phyloP scores from a whole-genome alignment of 78 protist genomes.

The Dictyostelium firmibasis region DNA sequence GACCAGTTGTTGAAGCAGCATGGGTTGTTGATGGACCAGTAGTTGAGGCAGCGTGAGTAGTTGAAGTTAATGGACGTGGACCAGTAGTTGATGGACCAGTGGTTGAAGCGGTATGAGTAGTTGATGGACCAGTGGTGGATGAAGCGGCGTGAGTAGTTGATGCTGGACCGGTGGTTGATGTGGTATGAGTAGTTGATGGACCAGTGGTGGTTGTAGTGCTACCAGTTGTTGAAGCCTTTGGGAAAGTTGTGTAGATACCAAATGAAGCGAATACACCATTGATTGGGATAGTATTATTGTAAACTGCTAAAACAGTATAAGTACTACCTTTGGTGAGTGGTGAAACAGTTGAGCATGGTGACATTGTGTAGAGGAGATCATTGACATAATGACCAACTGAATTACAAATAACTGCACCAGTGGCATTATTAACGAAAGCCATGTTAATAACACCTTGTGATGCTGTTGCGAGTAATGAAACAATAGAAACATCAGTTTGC shows the following conservation, averaged over 20 bases:
- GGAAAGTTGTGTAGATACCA: conserved; percentile 6
- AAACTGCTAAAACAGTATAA: conserved; percentile 23
- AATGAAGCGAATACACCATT: conserved; percentile 34
- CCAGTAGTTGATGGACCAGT: background rate
- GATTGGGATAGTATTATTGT: conserved; percentile 24
- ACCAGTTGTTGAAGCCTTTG: background rate
- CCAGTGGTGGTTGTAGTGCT: conserved; percentile 14
- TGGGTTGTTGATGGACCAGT: conserved; percentile 9
- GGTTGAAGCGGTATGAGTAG: background rate
- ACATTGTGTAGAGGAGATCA: conserved; percentile 14
- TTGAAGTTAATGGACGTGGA: conserved; percentile 7
- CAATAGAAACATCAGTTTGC: conserved; percentile 28
- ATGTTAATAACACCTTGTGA: conserved; percentile 37
- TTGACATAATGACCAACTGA: conserved; percentile 17
- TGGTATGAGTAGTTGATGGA: background rate
- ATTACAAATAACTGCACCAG: conserved; percentile 33
- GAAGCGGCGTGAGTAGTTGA: background rate
- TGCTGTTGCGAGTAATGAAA: conserved; percentile 18
- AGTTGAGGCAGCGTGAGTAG: conserved; percentile 1
- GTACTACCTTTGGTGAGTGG: conserved; percentile 35
- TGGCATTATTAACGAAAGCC: conserved; percentile 39
- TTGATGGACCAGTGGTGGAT: background rate
- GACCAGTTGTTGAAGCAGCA: background rate
- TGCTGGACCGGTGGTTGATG: conserved; percentile 1
- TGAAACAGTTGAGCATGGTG: background rate